phyloP scores from a whole-genome alignment of 371 early-diverging fungal genomes.

The Mortierella polycephala region DNA sequence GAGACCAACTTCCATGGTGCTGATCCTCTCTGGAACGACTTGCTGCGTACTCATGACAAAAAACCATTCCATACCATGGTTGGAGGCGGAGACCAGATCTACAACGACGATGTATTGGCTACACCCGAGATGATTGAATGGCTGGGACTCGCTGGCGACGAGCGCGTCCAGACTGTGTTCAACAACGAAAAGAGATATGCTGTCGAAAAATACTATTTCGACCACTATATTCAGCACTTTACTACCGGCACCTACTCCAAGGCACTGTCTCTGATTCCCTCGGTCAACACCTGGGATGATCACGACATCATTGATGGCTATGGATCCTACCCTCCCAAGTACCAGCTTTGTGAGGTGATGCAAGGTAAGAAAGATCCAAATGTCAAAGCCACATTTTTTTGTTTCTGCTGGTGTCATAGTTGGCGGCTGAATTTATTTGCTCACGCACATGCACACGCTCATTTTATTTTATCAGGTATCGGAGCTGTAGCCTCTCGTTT shows the following conservation, averaged over 20 bases:
- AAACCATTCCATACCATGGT: slow-evolving; percentile 82
- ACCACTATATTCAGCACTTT: slow-evolving; percentile 78
- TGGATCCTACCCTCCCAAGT: slow-evolving; percentile 85
- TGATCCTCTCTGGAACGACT: slow-evolving; percentile 83
- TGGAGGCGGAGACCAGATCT: slow-evolving; percentile 91
- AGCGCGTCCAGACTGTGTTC: slow-evolving; percentile 58
- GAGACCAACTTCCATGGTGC: slow-evolving; percentile 63
- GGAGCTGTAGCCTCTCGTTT: slow-evolving; percentile 76
- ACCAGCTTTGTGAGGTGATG: slow-evolving; percentile 74
- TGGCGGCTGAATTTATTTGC: not conserved
- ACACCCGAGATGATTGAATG: slow-evolving; percentile 68
- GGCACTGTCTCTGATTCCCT: slow-evolving; percentile 80
- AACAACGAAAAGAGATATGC: slow-evolving; percentile 66
- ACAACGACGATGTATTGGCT: slow-evolving; percentile 72
- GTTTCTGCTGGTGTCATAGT: not conserved
- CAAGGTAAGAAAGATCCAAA: slow-evolving; percentile 49
- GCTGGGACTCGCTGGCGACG: slow-evolving; percentile 60
- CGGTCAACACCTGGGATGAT: slow-evolving; percentile 83
- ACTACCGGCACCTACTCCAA: slow-evolving; percentile 69
- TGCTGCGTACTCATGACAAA: slow-evolving; percentile 67
- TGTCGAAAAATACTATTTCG: slow-evolving; percentile 79
- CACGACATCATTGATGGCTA: slow-evolving; percentile 86
- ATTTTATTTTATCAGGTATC: slow-evolving; percentile 52
- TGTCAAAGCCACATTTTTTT: not conserved
- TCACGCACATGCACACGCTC: not conserved